These are phyloP conservation scores for Xylariales sp. DNA, from an alignment of 2,329 filamentous ascomycete species.

Conservation along the genomic window DNA sequence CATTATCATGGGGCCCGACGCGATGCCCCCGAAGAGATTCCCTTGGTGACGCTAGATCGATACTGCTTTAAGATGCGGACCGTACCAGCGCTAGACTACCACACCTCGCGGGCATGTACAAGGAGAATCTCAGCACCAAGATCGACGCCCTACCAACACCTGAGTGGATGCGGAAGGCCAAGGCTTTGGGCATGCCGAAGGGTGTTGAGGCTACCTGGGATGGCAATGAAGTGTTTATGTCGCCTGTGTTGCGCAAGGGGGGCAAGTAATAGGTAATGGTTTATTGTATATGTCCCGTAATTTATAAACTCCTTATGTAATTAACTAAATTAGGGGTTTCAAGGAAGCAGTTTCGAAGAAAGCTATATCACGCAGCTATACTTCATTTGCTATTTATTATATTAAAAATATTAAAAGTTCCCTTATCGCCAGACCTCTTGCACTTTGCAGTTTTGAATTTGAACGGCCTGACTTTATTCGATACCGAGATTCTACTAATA, in stretches of 20 bases:
- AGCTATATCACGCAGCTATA: too few species aligned
- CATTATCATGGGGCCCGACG: neutral
- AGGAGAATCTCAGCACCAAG: neutral
- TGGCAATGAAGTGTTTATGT: neutral
- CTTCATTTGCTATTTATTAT: too few species aligned
- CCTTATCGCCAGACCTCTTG: too few species aligned
- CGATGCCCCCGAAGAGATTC: constrained; percentile 1
- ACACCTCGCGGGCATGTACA: neutral
- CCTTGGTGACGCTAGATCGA: neutral
- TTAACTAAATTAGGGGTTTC: too few species aligned
- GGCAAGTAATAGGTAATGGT: too few species aligned
- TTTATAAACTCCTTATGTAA: too few species aligned
- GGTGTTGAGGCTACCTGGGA: neutral
- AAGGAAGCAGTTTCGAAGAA: too few species aligned
- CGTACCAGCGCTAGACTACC: neutral
- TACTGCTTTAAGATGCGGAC: neutral
- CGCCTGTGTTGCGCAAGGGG: constrained; percentile 2
- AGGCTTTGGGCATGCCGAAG: neutral
- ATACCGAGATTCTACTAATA: too few species aligned
- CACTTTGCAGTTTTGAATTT: too few species aligned
- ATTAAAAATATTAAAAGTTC: too few species aligned
- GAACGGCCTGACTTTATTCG: too few species aligned
- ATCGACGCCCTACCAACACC: neutral
- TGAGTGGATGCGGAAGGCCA: constrained; percentile 1
- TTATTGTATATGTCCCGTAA: too few species aligned